Conservation (phyloP, 75 land plant species). For the Sequoiadendron giganteum region DNA sequence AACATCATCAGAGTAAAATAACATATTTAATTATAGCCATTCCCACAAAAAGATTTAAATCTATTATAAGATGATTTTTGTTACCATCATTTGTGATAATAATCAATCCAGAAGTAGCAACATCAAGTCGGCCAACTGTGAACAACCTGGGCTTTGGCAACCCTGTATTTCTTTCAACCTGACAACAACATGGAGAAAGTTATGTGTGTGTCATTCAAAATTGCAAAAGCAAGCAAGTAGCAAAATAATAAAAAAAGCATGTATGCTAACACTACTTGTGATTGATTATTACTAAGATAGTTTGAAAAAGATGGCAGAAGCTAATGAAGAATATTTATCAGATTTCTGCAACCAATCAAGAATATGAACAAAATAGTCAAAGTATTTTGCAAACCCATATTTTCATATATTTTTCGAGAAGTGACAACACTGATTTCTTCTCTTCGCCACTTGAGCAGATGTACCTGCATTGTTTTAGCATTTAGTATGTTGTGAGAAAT, state of each 20-base stretch:
- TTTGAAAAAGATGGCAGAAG: not conserved
- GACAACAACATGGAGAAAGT: slow-evolving; percentile 12
- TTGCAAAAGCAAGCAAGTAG: not conserved
- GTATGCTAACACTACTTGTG: not conserved
- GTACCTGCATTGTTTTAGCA: slow-evolving; percentile 49
- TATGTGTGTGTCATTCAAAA: not conserved
- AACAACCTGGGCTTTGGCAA: slow-evolving; percentile 81
- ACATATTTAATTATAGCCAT: not conserved
- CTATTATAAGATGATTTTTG: not conserved
- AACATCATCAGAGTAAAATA: slow-evolving; percentile 3
- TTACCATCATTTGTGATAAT: slow-evolving; percentile 98
- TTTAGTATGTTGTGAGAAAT: not conserved
- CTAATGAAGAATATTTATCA: not conserved
- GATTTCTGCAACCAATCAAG: slow-evolving; percentile 10
- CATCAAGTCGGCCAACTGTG: slow-evolving; percentile 98
- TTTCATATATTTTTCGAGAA: slow-evolving; percentile 77
- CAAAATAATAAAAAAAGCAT: not conserved
- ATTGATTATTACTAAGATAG: not conserved
- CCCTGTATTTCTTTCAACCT: slow-evolving; percentile 78
- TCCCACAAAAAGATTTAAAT: not conserved
- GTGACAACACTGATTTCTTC: slow-evolving; percentile 70
- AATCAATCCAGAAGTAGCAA: slow-evolving; percentile 95
- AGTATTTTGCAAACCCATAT: slow-evolving; percentile 63
- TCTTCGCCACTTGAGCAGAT: slow-evolving; percentile 89
- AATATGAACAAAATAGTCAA: not conserved